Evolutionary conservation across 331 rosid genomes (phyloP).

Genomic region (Acacia concinna): DNA sequence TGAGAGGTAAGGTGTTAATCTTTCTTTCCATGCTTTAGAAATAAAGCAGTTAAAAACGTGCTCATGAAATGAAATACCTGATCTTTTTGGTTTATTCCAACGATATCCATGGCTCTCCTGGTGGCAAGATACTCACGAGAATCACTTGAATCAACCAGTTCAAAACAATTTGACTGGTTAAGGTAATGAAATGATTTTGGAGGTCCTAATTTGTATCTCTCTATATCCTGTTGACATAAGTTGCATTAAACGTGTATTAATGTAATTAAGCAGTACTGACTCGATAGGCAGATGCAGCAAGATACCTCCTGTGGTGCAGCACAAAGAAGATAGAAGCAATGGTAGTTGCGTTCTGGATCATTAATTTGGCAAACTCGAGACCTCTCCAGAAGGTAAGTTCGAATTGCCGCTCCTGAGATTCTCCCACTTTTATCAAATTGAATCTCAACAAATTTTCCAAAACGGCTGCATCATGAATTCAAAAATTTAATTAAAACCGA

Average conservation of each 20-base stretch:
- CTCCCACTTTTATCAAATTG: constrained; percentile 97
- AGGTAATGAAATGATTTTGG: constrained; percentile 94
- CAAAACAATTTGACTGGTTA: constrained; percentile 88
- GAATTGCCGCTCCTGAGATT: constrained; percentile 97
- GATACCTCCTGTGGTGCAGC: constrained; percentile 98
- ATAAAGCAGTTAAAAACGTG: constrained; percentile 22
- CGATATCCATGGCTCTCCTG: constrained; percentile 98
- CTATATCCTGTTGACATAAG: constrained; percentile 74
- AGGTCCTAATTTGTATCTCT: constrained; percentile 85
- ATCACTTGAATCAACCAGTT: constrained; percentile 80
- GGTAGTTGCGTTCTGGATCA: constrained; percentile 98
- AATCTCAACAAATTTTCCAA: constrained; percentile 97
- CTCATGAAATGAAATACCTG: constrained; percentile 65
- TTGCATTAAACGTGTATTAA: constrained; percentile 28
- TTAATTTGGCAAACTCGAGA: constrained; percentile 98
- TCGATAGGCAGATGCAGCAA: constrained; percentile 23
- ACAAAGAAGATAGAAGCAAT: constrained; percentile 97
- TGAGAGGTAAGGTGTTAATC: constrained; percentile 36
- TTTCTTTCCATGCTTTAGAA: constrained; percentile 24
- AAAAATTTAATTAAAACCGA: constrained; percentile 38
- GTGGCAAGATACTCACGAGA: constrained; percentile 97
- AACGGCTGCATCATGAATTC: constrained; percentile 68
- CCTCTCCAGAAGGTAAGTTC: constrained; percentile 97
- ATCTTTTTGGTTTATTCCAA: constrained; percentile 88
- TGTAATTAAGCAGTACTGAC: constrained; percentile 9